These are phyloP conservation scores for Talaromyces amestolkiae DNA, from an alignment of 2,329 filamentous ascomycete species.

Conservation along the genomic window DNA sequence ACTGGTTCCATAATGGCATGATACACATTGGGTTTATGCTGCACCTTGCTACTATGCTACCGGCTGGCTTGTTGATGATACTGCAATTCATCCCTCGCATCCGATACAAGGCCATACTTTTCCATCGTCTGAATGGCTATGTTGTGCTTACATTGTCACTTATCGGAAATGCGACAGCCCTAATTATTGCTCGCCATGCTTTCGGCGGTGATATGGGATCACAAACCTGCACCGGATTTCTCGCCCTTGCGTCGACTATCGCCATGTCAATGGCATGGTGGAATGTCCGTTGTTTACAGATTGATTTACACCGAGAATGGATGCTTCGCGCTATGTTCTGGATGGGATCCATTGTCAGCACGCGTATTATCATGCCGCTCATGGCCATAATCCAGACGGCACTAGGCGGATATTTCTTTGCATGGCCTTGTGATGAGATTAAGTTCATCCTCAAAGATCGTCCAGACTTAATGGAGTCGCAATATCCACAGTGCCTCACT, in stretches of 20 bases:
- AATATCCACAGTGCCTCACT: not conserved
- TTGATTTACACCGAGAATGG: slow-evolving; percentile 1
- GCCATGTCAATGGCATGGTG: not conserved
- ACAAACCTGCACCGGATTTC: not conserved
- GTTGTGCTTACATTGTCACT: not conserved
- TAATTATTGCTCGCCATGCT: not conserved
- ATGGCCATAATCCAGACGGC: not conserved
- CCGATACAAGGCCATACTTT: not conserved
- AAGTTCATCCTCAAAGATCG: not conserved
- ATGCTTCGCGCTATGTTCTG: slow-evolving; percentile 3
- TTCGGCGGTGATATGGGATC: not conserved
- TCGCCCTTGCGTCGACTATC: not conserved
- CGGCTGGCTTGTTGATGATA: not conserved
- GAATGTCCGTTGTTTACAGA: not conserved
- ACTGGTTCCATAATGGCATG: not conserved
- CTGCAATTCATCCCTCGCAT: not conserved
- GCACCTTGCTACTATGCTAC: slow-evolving; percentile 1
- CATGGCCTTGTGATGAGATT: not conserved
- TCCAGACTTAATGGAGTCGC: not conserved
- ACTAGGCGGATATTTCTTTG: not conserved
- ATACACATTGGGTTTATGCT: not conserved
- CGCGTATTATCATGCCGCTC: not conserved
- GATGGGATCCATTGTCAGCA: slow-evolving; percentile 3
- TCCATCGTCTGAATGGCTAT: not conserved
- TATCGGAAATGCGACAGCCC: not conserved